A percentile compares a stretch with the other conserved stretches of the same genome.
These are phyloP conservation scores for Podila clonocystis DNA, from an alignment of 192 early-diverging fungal genomes.

Conservation along the genomic window DNA sequence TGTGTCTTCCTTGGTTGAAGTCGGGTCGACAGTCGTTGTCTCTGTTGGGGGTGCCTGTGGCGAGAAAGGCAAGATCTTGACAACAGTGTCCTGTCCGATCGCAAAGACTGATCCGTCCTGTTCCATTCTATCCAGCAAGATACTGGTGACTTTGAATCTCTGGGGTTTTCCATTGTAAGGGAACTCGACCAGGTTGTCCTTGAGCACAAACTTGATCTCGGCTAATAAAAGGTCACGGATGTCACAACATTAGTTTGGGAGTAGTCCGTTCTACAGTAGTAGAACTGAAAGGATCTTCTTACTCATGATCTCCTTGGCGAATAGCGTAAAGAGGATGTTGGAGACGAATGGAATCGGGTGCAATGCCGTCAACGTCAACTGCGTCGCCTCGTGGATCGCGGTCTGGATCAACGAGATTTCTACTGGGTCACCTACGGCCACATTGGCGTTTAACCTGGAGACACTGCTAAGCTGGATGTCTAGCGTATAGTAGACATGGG, in stretches of 20 bases:
- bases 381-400: conserved; percentile 45
- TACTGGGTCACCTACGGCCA: conserved; percentile 58
- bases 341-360: conserved; percentile 43
- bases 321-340: conserved; percentile 62
- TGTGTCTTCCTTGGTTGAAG: not conserved
- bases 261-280: no score
- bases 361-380: conserved; percentile 55
- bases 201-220: conserved; percentile 65
- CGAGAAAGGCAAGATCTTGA: conserved; percentile 47
- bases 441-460: conserved; percentile 54
- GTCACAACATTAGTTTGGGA: no score
- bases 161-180: conserved; percentile 62
- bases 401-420: conserved; percentile 33
- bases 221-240: conserved; percentile 40
- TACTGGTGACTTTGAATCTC: conserved; percentile 53
- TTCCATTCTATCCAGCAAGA: conserved; percentile 17
- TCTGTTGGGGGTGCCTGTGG: conserved; percentile 25
- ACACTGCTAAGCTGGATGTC: conserved; percentile 61
- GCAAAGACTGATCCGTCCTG: conserved; percentile 27
- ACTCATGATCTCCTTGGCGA: conserved; percentile 72
- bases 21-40: not conserved
- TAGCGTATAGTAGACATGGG: conserved; percentile 15
- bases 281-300: conserved; percentile 6
- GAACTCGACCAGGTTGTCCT: conserved; percentile 62
- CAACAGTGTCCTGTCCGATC: conserved; percentile 45